phyloP scores from a whole-genome alignment of 345 rosid species.

The Sisymbrium irio region DNA sequence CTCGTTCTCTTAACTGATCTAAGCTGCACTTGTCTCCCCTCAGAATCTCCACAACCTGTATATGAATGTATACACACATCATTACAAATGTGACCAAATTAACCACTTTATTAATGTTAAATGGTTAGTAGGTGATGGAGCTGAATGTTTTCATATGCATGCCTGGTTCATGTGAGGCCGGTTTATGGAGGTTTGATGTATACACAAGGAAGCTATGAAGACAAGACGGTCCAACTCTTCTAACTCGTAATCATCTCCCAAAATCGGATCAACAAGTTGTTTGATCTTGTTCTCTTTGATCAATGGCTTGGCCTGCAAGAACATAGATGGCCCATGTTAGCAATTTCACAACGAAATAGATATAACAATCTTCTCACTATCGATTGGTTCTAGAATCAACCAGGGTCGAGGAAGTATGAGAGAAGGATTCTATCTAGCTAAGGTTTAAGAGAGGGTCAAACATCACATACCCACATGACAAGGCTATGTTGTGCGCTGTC shows the following conservation, averaged over 20 bases:
- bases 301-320: slow-evolving; percentile 69
- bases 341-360: background rate
- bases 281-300: slow-evolving; percentile 42
- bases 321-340: background rate
- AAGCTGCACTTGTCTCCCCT: slow-evolving; percentile 47
- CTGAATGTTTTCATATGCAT: slow-evolving; percentile 21
- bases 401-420: slow-evolving; percentile 6
- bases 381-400: background rate
- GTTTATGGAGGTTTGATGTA: slow-evolving; percentile 49
- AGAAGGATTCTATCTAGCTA: background rate
- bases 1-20: slow-evolving; percentile 36
- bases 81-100: background rate
- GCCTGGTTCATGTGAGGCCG: slow-evolving; percentile 89
- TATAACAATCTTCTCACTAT: background rate
- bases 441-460: background rate
- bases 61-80: background rate
- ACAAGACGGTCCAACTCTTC: slow-evolving; percentile 52
- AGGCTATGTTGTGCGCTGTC: slow-evolving; percentile 78
- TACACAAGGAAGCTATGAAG: slow-evolving; percentile 57
- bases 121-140: background rate
- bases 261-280: slow-evolving; percentile 65
- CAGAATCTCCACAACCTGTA: slow-evolving; percentile 59
- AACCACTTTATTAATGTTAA: background rate
- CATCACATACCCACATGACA: slow-evolving; percentile 80
- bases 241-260: slow-evolving; percentile 46